Base-by-base conservation (phyloP, 345 rosid species). In the Heritiera fomes region DNA sequence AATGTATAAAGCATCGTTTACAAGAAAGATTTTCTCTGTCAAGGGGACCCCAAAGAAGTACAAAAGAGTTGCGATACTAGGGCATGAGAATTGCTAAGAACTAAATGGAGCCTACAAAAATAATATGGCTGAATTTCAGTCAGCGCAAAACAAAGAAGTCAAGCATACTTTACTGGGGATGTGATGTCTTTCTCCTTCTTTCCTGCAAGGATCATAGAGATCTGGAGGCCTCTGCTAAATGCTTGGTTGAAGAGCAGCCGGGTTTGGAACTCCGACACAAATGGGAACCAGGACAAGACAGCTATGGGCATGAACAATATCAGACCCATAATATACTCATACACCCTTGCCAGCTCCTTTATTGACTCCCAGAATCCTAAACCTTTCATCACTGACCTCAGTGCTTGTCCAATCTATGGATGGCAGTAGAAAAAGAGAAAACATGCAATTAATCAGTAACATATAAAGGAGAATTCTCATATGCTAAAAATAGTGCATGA, bases 231-330 rank as follows among this genome's bases (percentile, higher is more conserved):
- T 87, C 96, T 91, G 71, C 99, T 91, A 59, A 96, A 86, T 45
- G 99, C 99, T 82, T 93, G 99, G 83, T 96, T 94, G 89, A 96
- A 97, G 53, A 97, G 93, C 79, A 94, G 78, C 12, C 99, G 92
- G 6, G 93, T 86, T 80, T 97, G 99, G 86, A 97, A 81, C 85
- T 93, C 98, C 1, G 90, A 92, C 9, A 94, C 94, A 34, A 97
- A 94, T 1, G 99, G 97, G 87, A 97, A 87, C 89, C 90, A 97
- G 1, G 99, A 93, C 79, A 94, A 80, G 23, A 92, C 83, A 1
- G 98, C 97, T 1, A 78, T 86, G 1, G 98, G 97, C 71, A 83
- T 81, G 90, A 97, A 94, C 68, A 97, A 78, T 18, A 93, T 0
- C 38, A 91, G 52, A 34, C 97, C 98, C 97, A 94, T 93, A 40